Evolutionary conservation across 106 monocot genomes (phyloP).

Genomic region (Allium cepa): DNA sequence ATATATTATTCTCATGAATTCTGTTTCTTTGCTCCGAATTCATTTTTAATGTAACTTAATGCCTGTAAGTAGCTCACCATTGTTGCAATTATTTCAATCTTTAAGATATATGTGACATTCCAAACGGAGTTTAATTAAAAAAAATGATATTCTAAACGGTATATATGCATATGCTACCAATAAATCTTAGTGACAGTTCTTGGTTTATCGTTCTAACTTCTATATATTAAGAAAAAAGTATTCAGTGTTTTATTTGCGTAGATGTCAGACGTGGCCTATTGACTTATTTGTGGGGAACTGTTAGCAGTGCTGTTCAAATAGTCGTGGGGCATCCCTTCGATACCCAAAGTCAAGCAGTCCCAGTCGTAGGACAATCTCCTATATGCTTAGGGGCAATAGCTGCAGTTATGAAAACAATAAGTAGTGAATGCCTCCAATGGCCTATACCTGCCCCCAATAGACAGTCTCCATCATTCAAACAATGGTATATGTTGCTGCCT

Average conservation of each 20-base stretch:
- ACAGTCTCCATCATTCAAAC: too few species aligned
- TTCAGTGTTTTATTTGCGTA: neutral
- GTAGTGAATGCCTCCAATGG: slow-evolving; percentile 34
- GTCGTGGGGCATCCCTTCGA: slow-evolving; percentile 62
- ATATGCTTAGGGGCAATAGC: slow-evolving; percentile 47
- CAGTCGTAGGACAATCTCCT: slow-evolving; percentile 38
- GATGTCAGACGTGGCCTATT: slow-evolving; percentile 42
- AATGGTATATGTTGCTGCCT: slow-evolving; percentile 57
- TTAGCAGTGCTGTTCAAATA: slow-evolving; percentile 51
- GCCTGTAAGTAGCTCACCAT: too few species aligned
- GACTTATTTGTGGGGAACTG: slow-evolving; percentile 47
- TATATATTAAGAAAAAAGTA: neutral
- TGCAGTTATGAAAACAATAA: slow-evolving; percentile 51
- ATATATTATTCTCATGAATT: too few species aligned
- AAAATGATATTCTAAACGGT: neutral
- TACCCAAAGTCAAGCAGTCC: slow-evolving; percentile 54
- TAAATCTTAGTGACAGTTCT: too few species aligned
- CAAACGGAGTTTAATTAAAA: too few species aligned
- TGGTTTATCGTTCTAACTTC: too few species aligned
- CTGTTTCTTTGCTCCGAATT: too few species aligned
- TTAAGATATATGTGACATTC: too few species aligned
- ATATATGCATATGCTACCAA: neutral
- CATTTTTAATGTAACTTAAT: too few species aligned
- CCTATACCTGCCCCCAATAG: slow-evolving; percentile 3
- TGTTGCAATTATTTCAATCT: too few species aligned